Evolutionary conservation across 805 yeast genomes (phyloP).

Genomic region (Yarrowia divulgata): DNA sequence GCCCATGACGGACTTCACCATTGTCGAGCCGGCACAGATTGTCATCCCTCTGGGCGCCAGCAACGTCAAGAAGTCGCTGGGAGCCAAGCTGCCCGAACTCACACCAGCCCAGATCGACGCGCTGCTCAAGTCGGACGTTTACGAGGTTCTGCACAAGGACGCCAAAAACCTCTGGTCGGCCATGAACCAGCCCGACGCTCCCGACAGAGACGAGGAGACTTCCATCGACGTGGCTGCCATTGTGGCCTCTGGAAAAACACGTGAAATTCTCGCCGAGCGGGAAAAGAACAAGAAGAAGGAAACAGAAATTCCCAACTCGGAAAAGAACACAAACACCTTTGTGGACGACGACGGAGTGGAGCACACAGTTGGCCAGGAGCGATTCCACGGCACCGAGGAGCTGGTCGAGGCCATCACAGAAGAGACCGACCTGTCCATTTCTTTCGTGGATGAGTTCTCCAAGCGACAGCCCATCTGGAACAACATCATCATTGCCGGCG

Average conservation of each 20-base stretch:
- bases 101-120: constrained; percentile 67
- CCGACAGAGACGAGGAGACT: constrained; percentile 67
- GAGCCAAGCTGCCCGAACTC: constrained; percentile 64
- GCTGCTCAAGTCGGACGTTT: constrained; percentile 76
- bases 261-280: constrained; percentile 72
- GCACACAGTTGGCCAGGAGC: constrained; percentile 82
- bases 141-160: constrained; percentile 72
- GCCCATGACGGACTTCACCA: constrained; percentile 78
- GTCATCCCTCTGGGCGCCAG: constrained; percentile 67
- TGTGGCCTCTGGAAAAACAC: constrained; percentile 77
- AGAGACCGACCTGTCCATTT: constrained; percentile 61
- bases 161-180: constrained; percentile 69
- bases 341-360: constrained; percentile 63
- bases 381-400: constrained; percentile 79
- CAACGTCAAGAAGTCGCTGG: constrained; percentile 63
- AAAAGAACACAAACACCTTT: constrained; percentile 76
- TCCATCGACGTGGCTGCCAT: constrained; percentile 88
- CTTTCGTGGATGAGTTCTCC: constrained; percentile 68
- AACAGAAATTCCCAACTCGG: constrained; percentile 59
- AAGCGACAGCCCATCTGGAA: constrained; percentile 86
- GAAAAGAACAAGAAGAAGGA: constrained; percentile 57
- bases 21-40: constrained; percentile 61
- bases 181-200: constrained; percentile 50
- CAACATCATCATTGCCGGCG: constrained; percentile 78
- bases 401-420: constrained; percentile 64